These are phyloP conservation scores for Amanita jacksonii DNA, from an alignment of 768 basidiomycete species.

Conservation along the genomic window DNA sequence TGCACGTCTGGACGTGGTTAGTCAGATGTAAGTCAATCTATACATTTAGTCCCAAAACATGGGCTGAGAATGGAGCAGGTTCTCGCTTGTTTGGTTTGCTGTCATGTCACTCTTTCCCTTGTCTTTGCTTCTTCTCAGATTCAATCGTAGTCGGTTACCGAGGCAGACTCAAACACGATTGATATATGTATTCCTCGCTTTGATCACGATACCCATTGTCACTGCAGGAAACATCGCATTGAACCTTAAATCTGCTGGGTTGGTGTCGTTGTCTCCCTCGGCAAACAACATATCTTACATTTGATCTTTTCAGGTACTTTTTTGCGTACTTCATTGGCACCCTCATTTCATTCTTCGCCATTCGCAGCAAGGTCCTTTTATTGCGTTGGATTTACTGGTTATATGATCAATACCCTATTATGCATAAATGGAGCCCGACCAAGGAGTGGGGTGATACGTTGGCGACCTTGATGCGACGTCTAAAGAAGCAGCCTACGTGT, in stretches of 20 bases:
- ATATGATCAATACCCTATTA: constrained; percentile 46
- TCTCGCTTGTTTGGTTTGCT: constrained; percentile 57
- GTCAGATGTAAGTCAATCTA: constrained; percentile 38
- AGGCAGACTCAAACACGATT: constrained; percentile 33
- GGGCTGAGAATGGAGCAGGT: constrained; percentile 26
- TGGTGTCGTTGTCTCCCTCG: constrained; percentile 12
- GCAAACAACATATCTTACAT: constrained; percentile 5
- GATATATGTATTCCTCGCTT: constrained; percentile 28
- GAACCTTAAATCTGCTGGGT: constrained; percentile 48
- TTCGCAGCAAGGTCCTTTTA: constrained; percentile 45
- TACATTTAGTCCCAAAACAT: not conserved
- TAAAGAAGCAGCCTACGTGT: constrained; percentile 48
- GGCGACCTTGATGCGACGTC: constrained; percentile 31
- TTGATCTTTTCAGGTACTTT: constrained; percentile 42
- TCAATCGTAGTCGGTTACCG: constrained; percentile 52
- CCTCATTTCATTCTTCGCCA: constrained; percentile 33
- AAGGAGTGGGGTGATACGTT: constrained; percentile 33
- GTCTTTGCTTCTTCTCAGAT: constrained; percentile 49
- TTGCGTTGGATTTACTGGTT: constrained; percentile 50
- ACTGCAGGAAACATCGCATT: constrained; percentile 54
- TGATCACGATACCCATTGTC: constrained; percentile 31
- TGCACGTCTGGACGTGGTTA: constrained; percentile 41
- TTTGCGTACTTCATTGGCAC: constrained; percentile 50
- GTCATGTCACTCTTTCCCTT: constrained; percentile 59
- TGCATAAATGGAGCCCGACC: constrained; percentile 32